phyloP scores from a whole-genome alignment of 1,139 yeast species.

The Geotrichum bryndzae region DNA sequence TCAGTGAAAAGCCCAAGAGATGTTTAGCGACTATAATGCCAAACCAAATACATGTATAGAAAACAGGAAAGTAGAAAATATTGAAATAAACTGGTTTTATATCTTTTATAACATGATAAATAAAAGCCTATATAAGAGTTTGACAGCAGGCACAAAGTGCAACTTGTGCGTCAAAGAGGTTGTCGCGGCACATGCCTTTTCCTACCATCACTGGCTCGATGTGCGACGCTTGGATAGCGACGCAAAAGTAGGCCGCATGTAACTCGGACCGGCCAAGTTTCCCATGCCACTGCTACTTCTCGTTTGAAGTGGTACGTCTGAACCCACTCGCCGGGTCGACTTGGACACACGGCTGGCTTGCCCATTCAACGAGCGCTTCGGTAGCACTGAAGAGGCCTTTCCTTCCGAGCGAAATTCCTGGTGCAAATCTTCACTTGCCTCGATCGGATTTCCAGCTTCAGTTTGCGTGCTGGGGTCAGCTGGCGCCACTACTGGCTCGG shows the following conservation, averaged over 20 bases:
- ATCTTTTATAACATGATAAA: neutral
- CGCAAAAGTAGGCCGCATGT: neutral
- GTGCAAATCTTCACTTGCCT: no score
- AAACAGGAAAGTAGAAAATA: neutral
- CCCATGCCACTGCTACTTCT: neutral
- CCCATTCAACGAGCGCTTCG: no score
- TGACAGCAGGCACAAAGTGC: neutral
- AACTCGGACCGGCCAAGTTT: neutral
- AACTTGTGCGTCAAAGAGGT: neutral
- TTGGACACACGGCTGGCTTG: no score
- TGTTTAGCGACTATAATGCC: neutral
- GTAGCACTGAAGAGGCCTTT: no score
- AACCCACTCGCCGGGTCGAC: no score
- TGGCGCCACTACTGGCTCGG: no score
- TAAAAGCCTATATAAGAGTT: neutral
- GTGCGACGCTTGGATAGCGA: neutral
- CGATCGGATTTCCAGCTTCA: no score
- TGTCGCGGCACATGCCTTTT: neutral
- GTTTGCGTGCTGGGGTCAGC: no score
- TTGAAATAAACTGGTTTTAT: neutral
- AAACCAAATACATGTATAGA: neutral
- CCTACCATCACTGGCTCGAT: neutral
- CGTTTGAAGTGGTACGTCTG: no score
- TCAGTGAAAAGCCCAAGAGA: neutral
- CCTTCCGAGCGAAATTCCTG: no score